Base-by-base conservation (phyloP, 2,329 filamentous ascomycete species). In the Colletotrichum gigasporum region DNA sequence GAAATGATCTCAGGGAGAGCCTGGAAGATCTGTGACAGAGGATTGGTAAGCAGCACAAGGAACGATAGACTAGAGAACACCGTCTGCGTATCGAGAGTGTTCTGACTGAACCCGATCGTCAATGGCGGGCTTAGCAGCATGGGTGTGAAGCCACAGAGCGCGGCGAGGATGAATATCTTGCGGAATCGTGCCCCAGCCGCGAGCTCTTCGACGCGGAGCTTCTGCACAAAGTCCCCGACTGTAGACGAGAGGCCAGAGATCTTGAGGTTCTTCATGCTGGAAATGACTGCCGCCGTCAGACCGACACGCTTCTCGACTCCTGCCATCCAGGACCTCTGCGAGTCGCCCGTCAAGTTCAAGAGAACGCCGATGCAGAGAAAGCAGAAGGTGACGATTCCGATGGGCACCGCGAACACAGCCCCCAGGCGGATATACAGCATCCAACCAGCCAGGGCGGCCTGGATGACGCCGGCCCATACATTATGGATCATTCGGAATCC, bases 361-460 rank as follows among this genome's bases (percentile, higher is more conserved):
- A 55, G 16, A 18, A 47, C 26, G 2, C 9, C 16, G 9, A 24
- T 11, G 12, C 16, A 10, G 26, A 47, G 9, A n/a, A 8, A 20
- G 42, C 42, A 47, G 8, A 47, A 16, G 20, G n/a, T 1, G 26
- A 47, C 42, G 42, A 22, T 8, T 2, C 42, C 42, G 12, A 47
- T 24, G 11, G 42, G 42, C 4, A 16, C 42, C 11, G 26, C 42
- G 16, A 47, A 47, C 3, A 37, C 34, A 37, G n/a, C 34, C 10
- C 34, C 34, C n/a, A 57, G 41, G 22, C 83, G 76, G 4, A 67
- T 69, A 18, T 84, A 73, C 0, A 87, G 73, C 0, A 87, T 74
- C 69, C 77, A 86, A 45, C 78, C 78, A 0, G 79, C 79, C 1
- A 86, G 53, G 5, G 69, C 77, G 3, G 81, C 76, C 59, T 85